These are phyloP conservation scores for Geotrichum siamense DNA, from an alignment of 1,139 yeast species.

Conservation along the genomic window DNA sequence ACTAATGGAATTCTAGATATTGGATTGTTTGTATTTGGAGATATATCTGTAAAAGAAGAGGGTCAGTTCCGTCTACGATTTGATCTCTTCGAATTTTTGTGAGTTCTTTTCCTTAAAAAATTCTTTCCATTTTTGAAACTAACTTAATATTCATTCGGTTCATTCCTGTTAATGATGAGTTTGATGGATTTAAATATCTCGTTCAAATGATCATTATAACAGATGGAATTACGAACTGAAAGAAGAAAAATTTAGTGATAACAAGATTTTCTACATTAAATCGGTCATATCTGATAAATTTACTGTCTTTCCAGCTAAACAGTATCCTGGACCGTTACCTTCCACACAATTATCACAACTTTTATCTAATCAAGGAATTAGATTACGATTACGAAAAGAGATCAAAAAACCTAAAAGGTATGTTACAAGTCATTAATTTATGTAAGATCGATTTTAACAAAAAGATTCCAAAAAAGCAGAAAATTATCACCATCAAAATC, in stretches of 20 bases:
- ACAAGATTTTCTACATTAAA: conserved; percentile 20
- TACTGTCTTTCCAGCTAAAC: conserved; percentile 22
- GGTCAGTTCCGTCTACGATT: conserved; percentile 23
- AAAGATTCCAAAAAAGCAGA: not conserved
- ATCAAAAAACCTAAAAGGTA: conserved; percentile 16
- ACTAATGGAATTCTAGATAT: conserved; percentile 17
- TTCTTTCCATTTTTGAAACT: not conserved
- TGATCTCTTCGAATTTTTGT: conserved; percentile 22
- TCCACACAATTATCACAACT: conserved; percentile 24
- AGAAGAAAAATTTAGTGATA: conserved; percentile 20
- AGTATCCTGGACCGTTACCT: conserved; percentile 26
- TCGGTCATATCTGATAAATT: conserved; percentile 22
- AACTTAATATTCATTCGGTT: not conserved
- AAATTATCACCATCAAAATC: conserved; percentile 1
- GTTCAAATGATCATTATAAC: no score
- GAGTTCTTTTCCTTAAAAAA: conserved; percentile 1
- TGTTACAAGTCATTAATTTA: no score
- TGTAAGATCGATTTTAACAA: no score
- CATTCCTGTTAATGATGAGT: no score
- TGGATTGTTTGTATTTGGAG: conserved; percentile 25
- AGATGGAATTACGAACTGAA: no score
- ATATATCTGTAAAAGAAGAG: conserved; percentile 21
- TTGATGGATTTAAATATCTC: no score
- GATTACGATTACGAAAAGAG: conserved; percentile 25
- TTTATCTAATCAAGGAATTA: conserved; percentile 25